phyloP scores from a whole-genome alignment of 1,139 yeast genomes.

The Pichia sp. region DNA sequence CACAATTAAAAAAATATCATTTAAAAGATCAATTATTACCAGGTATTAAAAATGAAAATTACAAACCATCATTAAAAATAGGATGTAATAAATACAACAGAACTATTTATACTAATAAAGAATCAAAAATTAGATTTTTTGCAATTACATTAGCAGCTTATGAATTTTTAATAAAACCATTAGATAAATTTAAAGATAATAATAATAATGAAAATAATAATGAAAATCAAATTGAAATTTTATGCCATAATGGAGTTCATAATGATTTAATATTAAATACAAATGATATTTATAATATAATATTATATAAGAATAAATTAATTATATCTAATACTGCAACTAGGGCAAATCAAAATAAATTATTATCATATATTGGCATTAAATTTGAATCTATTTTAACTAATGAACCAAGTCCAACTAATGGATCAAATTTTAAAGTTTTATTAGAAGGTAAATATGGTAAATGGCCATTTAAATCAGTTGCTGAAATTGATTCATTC shows the following conservation, averaged over 20 bases:
- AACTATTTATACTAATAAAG: not conserved
- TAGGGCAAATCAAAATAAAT: conserved; percentile 9
- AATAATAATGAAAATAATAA: too few relatives aligned
- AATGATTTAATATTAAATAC: conserved; percentile 12
- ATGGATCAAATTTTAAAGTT: conserved; percentile 15
- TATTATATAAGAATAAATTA: conserved; percentile 14
- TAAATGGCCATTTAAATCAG: conserved; percentile 11
- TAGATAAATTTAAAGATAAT: not conserved
- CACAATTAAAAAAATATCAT: not conserved
- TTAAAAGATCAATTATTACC: not conserved
- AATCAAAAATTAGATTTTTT: conserved; percentile 10
- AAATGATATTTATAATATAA: conserved; percentile 13
- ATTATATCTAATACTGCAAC: conserved; percentile 14
- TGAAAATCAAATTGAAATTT: conserved; percentile 7
- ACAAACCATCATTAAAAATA: not conserved
- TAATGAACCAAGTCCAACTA: conserved; percentile 2
- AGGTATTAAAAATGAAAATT: not conserved
- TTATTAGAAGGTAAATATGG: conserved; percentile 14
- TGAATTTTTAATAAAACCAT: conserved; percentile 4
- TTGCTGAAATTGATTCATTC: conserved; percentile 16
- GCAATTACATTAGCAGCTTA: conserved; percentile 14
- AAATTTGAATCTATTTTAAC: conserved; percentile 16
- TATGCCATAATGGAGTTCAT: conserved; percentile 19
- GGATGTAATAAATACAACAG: not conserved
- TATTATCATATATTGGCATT: conserved; percentile 15